Conservation (phyloP, 129 eudicot species). For the Centaurea solstitialis region DNA sequence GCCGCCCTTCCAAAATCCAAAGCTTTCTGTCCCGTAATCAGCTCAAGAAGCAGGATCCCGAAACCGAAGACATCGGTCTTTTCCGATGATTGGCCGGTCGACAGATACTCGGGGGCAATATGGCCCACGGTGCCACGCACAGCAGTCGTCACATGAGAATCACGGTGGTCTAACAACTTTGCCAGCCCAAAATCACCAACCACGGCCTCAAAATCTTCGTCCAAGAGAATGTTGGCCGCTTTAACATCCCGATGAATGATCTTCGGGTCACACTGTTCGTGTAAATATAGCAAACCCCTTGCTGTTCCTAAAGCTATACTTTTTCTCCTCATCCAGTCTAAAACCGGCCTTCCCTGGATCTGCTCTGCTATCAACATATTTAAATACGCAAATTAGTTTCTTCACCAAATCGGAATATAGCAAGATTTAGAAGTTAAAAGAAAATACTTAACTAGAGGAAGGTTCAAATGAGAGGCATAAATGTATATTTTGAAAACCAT, state of each 20-base stretch:
- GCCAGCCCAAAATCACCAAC: slow-evolving; percentile 98
- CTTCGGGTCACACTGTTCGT: slow-evolving; percentile 93
- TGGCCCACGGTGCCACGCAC: slow-evolving; percentile 98
- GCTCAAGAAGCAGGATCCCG: slow-evolving; percentile 86
- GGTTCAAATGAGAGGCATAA: no score
- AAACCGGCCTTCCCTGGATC: slow-evolving; percentile 67
- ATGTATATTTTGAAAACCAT: neutral
- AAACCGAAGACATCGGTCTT: slow-evolving; percentile 97
- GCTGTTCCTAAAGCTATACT: slow-evolving; percentile 92
- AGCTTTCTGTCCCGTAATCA: slow-evolving; percentile 88
- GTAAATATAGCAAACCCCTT: slow-evolving; percentile 82
- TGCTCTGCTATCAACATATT: slow-evolving; percentile 53
- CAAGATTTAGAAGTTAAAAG: slow-evolving; percentile 1
- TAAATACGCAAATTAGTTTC: neutral
- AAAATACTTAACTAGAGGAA: neutral
- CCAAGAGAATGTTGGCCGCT: slow-evolving; percentile 93
- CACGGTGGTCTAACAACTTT: slow-evolving; percentile 84
- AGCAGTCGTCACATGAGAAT: slow-evolving; percentile 93
- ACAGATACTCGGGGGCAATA: slow-evolving; percentile 91
- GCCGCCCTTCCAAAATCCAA: slow-evolving; percentile 79
- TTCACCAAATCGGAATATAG: neutral
- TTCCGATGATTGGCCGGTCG: slow-evolving; percentile 92
- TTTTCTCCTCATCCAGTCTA: slow-evolving; percentile 87
- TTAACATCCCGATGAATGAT: slow-evolving; percentile 95
- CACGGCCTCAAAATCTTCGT: slow-evolving; percentile 94